phyloP scores from a whole-genome alignment of 345 rosid genomes.

The Euclidium syriacum region DNA sequence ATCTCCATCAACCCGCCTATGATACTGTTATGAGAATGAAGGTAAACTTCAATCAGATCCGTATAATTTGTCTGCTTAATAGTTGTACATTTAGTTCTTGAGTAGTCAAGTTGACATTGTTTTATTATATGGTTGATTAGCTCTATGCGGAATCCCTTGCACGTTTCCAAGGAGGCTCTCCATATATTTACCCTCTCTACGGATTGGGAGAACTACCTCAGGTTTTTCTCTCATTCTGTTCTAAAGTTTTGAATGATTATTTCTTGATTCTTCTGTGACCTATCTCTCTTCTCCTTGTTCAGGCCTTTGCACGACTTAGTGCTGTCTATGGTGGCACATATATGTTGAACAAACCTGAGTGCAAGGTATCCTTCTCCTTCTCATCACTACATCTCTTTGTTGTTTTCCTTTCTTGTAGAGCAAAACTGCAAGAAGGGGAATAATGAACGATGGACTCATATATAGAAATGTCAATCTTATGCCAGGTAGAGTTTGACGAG shows the following conservation, averaged over 20 bases:
- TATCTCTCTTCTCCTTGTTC: constrained; percentile 16
- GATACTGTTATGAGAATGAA: constrained; percentile 84
- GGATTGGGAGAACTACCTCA: constrained; percentile 94
- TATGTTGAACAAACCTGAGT: constrained; percentile 94
- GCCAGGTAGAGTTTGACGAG: constrained; percentile 75
- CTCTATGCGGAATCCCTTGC: constrained; percentile 92
- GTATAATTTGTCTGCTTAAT: neutral
- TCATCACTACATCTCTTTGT: neutral
- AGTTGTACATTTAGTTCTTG: neutral
- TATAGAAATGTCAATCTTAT: neutral
- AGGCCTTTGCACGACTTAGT: constrained; percentile 96
- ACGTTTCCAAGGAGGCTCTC: constrained; percentile 90
- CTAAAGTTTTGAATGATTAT: neutral
- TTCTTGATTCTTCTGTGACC: constrained; percentile 1
- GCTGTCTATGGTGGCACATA: constrained; percentile 96
- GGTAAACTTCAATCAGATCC: constrained; percentile 33
- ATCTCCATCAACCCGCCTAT: constrained; percentile 67
- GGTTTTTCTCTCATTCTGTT: constrained; percentile 41
- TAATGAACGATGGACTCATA: neutral
- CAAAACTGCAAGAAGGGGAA: neutral
- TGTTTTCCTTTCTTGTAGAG: neutral
- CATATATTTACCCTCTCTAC: constrained; percentile 85
- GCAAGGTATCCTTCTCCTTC: constrained; percentile 51
- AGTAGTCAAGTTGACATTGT: constrained; percentile 15
- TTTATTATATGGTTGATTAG: constrained; percentile 34